Base-by-base conservation (phyloP, 805 yeast species). In the Lachancea mirantina region DNA sequence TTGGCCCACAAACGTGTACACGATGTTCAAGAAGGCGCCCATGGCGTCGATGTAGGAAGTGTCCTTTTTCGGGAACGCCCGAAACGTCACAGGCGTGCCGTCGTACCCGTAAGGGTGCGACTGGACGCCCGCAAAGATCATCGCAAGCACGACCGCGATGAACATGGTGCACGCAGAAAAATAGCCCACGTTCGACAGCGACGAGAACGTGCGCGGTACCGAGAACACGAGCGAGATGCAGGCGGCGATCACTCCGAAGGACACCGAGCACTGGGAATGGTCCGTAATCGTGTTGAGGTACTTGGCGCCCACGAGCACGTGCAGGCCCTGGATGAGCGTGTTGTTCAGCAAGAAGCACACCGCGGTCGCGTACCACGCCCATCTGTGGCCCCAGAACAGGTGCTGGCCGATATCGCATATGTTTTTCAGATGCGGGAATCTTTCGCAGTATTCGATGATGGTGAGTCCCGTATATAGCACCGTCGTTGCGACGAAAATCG, bases 1-100 rank as follows among this genome's bases (percentile, higher is more conserved):
- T 51, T 74, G 81, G 3, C 81, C 81, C 14, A 73, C 79, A 55
- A 74, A 74, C 1, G 80, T 73, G 51, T 74, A 74, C 15, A 72
- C 74, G 43, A 74, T 74, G 55, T 74, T 74, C 45, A 74, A 59
- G 40, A 68, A 61, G 0, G 80, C 80, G 23, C 64, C 51, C 78
- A 74, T 72, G 1, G 63, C 78, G 13, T 49, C 45, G 6, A 72
- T 78, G 42, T 61, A 74, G 3, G 70, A 61, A n/a, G 78, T 70
- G 1, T 74, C 78, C 34, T 59, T 37, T 8, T 38, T 63, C 1
- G 81, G 76, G 69, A 74, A 70, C 20, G 70, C 52, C 25, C 55
- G 52, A 61, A 65, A 72, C 4, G 47, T 47, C 9, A 72, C 68
- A 1, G 72, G 67, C 0, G 55, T 50, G 2, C 58, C 61, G 15